Base-by-base conservation (phyloP, 2,329 filamentous ascomycete species). In the Chaetomium strumarium region DNA sequence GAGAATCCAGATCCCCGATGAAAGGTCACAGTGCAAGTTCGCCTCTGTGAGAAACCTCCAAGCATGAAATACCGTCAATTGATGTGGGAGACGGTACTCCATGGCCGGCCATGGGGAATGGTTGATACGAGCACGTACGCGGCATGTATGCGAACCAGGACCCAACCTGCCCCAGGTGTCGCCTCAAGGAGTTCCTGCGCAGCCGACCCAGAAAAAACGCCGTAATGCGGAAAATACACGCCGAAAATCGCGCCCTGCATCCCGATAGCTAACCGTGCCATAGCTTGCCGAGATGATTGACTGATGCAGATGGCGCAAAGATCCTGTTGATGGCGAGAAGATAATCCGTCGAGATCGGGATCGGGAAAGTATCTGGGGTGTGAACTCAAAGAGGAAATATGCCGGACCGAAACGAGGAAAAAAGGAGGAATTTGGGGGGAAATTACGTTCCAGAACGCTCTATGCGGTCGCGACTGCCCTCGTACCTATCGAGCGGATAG, bases 401-500 rank as follows among this genome's bases (percentile, higher is more conserved):
- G n/a, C n/a, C n/a, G n/a, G n/a, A 33, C 40, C 48, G 34, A 40
- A 47, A 42, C 34, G n/a, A 34, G 41, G 37, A 16, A 31, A 38
- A 47, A 44, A 39, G n/a, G 20, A 30, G 30, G 30, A 30, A 39
- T n/a, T 8, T 10, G n/a, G n/a, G 41, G 37, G 34, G 43, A 24
- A n/a, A 52, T 51, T 46, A 55, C 36, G 53, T 37, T 49, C 49
- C 45, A 44, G 36, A 50, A 48, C 47, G 46, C 50, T 60, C 57
- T 61, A 60, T 60, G 55, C 47, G 52, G 53, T 52, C 39, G 53
- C 55, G 41, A 57, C 55, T 40, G 42, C 31, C 47, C 46, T 47
- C 48, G 43, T 44, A 55, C 51, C 56, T 46, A 58, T 59, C 58
- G 60, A 61, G 59, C 55, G 55, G 54, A 55, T 63, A 63, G 56